Conservation (phyloP, 345 rosid species). For the Barbarea vulgaris region DNA sequence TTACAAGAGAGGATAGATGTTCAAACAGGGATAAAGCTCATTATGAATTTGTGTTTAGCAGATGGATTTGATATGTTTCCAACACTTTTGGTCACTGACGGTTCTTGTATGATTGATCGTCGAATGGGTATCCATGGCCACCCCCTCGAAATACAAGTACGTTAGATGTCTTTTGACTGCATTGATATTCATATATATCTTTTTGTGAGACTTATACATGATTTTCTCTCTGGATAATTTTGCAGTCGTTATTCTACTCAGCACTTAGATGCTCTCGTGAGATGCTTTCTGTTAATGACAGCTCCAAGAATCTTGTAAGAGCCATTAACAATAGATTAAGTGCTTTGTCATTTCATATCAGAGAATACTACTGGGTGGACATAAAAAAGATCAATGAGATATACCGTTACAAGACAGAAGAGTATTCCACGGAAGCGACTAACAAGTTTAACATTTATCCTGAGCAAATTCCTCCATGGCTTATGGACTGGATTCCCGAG, state of each 20-base stretch:
- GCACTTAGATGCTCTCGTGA: constrained; percentile 80
- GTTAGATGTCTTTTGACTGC: constrained; percentile 5
- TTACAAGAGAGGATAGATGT: constrained; percentile 91
- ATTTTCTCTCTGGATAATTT: constrained; percentile 7
- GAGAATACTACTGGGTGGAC: constrained; percentile 91
- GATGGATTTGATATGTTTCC: constrained; percentile 97
- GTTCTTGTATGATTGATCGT: constrained; percentile 93
- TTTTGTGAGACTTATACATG: constrained; percentile 1
- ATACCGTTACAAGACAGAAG: constrained; percentile 88
- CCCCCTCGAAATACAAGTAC: constrained; percentile 91
- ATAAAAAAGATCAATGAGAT: constrained; percentile 86
- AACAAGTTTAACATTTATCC: constrained; percentile 92
- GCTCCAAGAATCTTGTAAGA: constrained; percentile 68
- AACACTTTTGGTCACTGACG: constrained; percentile 79
- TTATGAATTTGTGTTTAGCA: constrained; percentile 73
- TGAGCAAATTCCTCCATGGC: constrained; percentile 86
- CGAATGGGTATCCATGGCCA: constrained; percentile 94
- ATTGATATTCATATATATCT: background rate
- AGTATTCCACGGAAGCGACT: constrained; percentile 79
- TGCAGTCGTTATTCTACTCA: constrained; percentile 77
- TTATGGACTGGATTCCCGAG: constrained; percentile 89
- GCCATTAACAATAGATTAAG: constrained; percentile 81
- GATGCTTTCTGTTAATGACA: constrained; percentile 66
- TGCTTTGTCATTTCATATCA: constrained; percentile 84
- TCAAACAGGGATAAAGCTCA: constrained; percentile 77